These are phyloP conservation scores for Neonectria sp. DNA, from an alignment of 2,329 filamentous ascomycete species.

Conservation along the genomic window DNA sequence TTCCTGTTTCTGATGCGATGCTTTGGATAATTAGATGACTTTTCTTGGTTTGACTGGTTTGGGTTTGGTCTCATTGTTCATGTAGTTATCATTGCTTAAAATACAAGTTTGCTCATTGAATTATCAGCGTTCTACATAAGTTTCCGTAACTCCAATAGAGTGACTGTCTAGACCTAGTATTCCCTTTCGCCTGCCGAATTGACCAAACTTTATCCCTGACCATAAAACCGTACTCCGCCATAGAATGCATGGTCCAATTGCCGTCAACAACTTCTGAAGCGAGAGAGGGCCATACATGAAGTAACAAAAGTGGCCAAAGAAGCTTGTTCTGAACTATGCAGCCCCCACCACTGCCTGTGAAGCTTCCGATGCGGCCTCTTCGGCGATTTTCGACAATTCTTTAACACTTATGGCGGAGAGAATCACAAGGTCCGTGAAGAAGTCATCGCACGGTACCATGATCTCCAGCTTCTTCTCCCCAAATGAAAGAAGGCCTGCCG, in stretches of 20 bases:
- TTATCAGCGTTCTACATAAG: not conserved
- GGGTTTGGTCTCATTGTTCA: not conserved
- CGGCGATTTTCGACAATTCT: constrained; percentile 25
- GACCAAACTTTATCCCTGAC: not conserved
- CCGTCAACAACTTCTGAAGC: too few species aligned
- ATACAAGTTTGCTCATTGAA: not conserved
- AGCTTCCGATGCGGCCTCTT: constrained; percentile 30
- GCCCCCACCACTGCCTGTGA: constrained; percentile 15
- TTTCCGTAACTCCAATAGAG: not conserved
- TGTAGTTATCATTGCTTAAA: not conserved
- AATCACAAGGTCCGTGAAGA: constrained; percentile 40
- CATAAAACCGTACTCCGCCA: not conserved
- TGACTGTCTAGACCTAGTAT: not conserved
- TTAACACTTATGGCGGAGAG: constrained; percentile 38
- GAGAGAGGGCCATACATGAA: not conserved
- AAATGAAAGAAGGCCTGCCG: constrained; percentile 18
- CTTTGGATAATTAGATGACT: not conserved
- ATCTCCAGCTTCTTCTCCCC: constrained; percentile 41
- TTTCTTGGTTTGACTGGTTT: not conserved
- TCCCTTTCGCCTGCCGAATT: not conserved
- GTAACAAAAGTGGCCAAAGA: not conserved
- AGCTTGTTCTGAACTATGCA: not conserved
- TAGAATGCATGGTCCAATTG: not conserved
- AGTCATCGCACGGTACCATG: constrained; percentile 41
- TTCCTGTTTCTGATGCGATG: not conserved